These are phyloP conservation scores for Paramecium primaurelia DNA, from an alignment of 73 alveolate genomes.

Conservation along the genomic window DNA sequence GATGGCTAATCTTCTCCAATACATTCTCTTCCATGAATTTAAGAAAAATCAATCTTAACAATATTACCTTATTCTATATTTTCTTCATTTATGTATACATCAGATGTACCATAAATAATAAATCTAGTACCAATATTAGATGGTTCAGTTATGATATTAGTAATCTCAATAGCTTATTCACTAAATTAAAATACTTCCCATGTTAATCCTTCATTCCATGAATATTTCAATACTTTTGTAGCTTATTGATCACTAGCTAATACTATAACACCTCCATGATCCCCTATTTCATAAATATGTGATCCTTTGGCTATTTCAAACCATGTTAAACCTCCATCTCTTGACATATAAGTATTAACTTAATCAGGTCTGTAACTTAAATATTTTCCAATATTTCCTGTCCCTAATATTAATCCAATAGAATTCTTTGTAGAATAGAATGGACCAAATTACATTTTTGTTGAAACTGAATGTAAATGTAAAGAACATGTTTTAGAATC, in stretches of 20 bases:
- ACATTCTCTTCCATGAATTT: conserved; percentile 83
- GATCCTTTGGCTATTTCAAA: conserved; percentile 86
- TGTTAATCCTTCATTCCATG: conserved; percentile 85
- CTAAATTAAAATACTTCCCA: conserved; percentile 71
- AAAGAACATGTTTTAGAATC: conserved; percentile 79
- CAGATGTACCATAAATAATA: conserved; percentile 79
- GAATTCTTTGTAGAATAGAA: conserved; percentile 81
- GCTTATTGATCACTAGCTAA: conserved; percentile 76
- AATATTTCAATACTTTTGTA: conserved; percentile 71
- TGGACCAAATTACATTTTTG: conserved; percentile 72
- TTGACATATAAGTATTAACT: conserved; percentile 77
- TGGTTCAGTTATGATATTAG: conserved; percentile 93
- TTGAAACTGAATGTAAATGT: conserved; percentile 84
- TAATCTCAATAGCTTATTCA: conserved; percentile 71
- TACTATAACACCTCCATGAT: conserved; percentile 94
- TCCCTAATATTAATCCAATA: conserved; percentile 86
- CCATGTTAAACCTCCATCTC: conserved; percentile 97
- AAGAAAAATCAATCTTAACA: conserved; percentile 75
- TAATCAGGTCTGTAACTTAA: conserved; percentile 65
- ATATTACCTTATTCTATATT: conserved; percentile 66
- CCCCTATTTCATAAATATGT: conserved; percentile 90
- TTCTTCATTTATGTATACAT: background rate
- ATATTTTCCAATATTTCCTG: conserved; percentile 87
- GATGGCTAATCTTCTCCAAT: conserved; percentile 84
- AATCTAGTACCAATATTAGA: conserved; percentile 76